Percentiles rank a stretch among this genome's conserved stretches.
phyloP scores from a whole-genome alignment of 768 basidiomycete species.

The Leucogyrophana mollusca region DNA sequence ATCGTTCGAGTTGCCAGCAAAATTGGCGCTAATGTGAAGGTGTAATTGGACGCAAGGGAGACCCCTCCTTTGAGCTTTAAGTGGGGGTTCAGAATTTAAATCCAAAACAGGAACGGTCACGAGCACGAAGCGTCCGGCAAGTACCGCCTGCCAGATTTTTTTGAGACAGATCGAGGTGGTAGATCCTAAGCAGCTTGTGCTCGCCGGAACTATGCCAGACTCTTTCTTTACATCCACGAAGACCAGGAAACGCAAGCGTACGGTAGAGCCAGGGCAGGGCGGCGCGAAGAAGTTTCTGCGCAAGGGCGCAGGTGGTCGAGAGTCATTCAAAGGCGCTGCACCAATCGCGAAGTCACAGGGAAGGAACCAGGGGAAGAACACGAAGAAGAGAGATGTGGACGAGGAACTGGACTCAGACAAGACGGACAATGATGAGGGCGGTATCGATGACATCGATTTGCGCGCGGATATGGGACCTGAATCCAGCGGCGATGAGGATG shows the following conservation, averaged over 20 bases:
- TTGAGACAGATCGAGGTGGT: background rate
- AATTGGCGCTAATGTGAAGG: too few relatives aligned
- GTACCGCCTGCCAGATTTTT: background rate
- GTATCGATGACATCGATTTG: slow-evolving; percentile 76
- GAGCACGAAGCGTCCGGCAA: background rate
- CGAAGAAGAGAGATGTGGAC: slow-evolving; percentile 34
- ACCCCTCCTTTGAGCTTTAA: too few relatives aligned
- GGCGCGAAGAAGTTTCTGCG: slow-evolving; percentile 22
- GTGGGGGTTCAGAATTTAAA: too few relatives aligned
- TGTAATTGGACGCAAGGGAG: too few relatives aligned
- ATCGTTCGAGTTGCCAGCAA: too few relatives aligned
- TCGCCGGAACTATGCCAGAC: slow-evolving; percentile 61
- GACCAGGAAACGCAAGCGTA: slow-evolving; percentile 62
- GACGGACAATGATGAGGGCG: slow-evolving; percentile 50
- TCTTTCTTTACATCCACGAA: slow-evolving; percentile 72
- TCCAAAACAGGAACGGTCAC: too few relatives aligned
- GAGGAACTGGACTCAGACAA: slow-evolving; percentile 70
- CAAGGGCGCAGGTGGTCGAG: slow-evolving; percentile 8
- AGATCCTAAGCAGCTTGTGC: too few relatives aligned
- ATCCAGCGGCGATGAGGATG: slow-evolving; percentile 79
- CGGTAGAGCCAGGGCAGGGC: slow-evolving; percentile 19
- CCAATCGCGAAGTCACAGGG: slow-evolving; percentile 8
- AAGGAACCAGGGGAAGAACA: slow-evolving; percentile 22
- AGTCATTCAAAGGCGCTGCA: slow-evolving; percentile 21
- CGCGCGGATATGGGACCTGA: slow-evolving; percentile 53